A percentile compares a stretch with the other conserved stretches of the same genome.
Evolutionary conservation across 148 eudicot genomes (phyloP).

Genomic region (Dysphania ambrosioides): DNA sequence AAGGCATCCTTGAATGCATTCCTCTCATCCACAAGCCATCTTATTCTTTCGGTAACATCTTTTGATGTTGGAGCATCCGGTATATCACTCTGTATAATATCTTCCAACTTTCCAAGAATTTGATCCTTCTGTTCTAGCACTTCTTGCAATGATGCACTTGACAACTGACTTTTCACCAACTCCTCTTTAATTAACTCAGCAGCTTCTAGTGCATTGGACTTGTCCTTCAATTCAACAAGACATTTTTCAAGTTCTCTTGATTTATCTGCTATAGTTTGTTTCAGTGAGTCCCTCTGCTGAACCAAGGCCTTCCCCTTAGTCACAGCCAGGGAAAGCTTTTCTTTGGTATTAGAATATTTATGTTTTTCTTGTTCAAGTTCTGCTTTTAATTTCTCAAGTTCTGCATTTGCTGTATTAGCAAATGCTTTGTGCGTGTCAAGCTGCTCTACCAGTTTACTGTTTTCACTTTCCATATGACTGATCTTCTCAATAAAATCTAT

Average conservation of each 20-base stretch:
- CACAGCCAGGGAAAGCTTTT: slow-evolving; percentile 93
- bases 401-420: slow-evolving; percentile 45
- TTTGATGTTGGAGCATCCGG: slow-evolving; percentile 42
- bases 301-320: slow-evolving; percentile 96
- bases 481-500: slow-evolving; percentile 43
- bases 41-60: slow-evolving; percentile 54
- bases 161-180: slow-evolving; percentile 48
- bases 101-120: slow-evolving; percentile 57
- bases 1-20: slow-evolving; percentile 54
- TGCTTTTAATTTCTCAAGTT: slow-evolving; percentile 54
- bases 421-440: slow-evolving; percentile 43
- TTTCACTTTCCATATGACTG: slow-evolving; percentile 52
- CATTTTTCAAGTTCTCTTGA: slow-evolving; percentile 61
- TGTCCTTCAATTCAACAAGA: slow-evolving; percentile 57
- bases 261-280: slow-evolving; percentile 71
- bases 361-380: slow-evolving; percentile 89
- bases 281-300: slow-evolving; percentile 87
- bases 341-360: slow-evolving; percentile 71
- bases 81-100: slow-evolving; percentile 41
- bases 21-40: slow-evolving; percentile 67
- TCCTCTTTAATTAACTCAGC: slow-evolving; percentile 60
- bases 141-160: slow-evolving; percentile 59
- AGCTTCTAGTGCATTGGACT: slow-evolving; percentile 63
- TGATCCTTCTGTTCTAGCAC: slow-evolving; percentile 53
- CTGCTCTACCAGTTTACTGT: slow-evolving; percentile 50